These are phyloP conservation scores for Nakaseomyces kungkrabaensis DNA, from an alignment of 1,139 yeast genomes.

Conservation along the genomic window DNA sequence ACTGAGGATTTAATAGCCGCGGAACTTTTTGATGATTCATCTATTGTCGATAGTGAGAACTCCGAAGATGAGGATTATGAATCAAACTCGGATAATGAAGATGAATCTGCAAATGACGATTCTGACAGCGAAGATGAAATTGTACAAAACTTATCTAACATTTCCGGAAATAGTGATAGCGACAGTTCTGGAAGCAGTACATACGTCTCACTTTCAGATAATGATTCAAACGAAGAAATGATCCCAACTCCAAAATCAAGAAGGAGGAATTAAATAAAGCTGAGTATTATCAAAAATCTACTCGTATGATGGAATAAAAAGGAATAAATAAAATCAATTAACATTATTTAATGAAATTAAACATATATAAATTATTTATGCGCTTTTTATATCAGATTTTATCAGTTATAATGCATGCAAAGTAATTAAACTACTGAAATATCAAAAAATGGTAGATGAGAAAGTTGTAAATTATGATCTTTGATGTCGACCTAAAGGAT, in stretches of 20 bases:
- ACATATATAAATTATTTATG: not conserved
- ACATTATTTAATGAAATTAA: too few relatives aligned
- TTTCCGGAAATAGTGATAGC: not conserved
- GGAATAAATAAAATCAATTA: too few relatives aligned
- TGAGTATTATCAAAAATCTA: too few relatives aligned
- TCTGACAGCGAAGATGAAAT: not conserved
- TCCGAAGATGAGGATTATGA: not conserved
- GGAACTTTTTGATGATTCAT: not conserved
- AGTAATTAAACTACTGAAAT: not conserved
- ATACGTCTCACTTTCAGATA: not conserved
- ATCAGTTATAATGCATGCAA: not conserved
- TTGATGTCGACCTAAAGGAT: too few relatives aligned
- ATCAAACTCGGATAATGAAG: not conserved
- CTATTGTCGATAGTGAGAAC: not conserved
- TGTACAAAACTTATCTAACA: not conserved
- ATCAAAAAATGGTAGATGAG: not conserved
- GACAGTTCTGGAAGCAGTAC: not conserved
- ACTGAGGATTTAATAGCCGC: conserved; percentile 8
- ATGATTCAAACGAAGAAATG: not conserved
- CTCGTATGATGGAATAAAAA: too few relatives aligned
- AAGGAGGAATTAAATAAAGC: not conserved
- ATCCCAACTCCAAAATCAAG: not conserved
- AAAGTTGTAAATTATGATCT: too few relatives aligned
- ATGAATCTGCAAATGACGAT: not conserved
- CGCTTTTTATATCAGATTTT: not conserved